These are phyloP conservation scores for Byssoonygena ceratinophila DNA, from an alignment of 2,329 filamentous ascomycete species.

Conservation along the genomic window DNA sequence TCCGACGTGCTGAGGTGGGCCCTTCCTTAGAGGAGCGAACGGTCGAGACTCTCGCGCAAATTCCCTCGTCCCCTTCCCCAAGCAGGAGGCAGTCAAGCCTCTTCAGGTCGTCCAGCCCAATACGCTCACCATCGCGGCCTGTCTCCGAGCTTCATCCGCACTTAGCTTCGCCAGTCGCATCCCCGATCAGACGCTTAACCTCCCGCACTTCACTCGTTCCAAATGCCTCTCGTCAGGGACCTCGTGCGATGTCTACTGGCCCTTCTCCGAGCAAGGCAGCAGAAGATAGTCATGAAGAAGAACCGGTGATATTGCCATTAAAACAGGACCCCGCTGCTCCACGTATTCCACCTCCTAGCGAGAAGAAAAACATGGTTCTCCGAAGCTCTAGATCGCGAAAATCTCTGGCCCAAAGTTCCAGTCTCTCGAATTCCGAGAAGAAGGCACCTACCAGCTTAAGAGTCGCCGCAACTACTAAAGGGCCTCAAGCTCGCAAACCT, in stretches of 20 bases:
- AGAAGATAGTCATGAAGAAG: not conserved
- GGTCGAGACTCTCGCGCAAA: constrained; percentile 66
- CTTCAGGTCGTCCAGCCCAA: constrained; percentile 34
- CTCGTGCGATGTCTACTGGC: not conserved
- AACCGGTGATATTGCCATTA: not conserved
- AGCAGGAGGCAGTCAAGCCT: constrained; percentile 55
- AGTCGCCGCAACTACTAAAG: constrained; percentile 19
- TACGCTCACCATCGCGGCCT: constrained; percentile 26
- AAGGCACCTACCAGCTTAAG: constrained; percentile 24
- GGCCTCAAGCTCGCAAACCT: constrained; percentile 30
- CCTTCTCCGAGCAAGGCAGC: constrained; percentile 1
- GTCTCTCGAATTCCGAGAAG: constrained; percentile 22
- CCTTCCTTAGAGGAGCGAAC: constrained; percentile 70
- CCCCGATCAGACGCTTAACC: not conserved
- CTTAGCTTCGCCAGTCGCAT: not conserved
- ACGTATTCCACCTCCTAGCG: constrained; percentile 21
- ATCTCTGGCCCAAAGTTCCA: constrained; percentile 45
- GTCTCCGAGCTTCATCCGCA: not conserved
- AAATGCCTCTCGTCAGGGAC: not conserved
- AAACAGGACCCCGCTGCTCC: constrained; percentile 8
- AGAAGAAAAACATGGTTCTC: constrained; percentile 41
- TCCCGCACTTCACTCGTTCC: not conserved
- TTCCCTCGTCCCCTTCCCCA: constrained; percentile 66
- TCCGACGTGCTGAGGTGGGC: constrained; percentile 21
- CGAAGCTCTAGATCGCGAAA: constrained; percentile 38